These are phyloP conservation scores for Suillus sp. DNA, from an alignment of 768 basidiomycete species.

Conservation along the genomic window DNA sequence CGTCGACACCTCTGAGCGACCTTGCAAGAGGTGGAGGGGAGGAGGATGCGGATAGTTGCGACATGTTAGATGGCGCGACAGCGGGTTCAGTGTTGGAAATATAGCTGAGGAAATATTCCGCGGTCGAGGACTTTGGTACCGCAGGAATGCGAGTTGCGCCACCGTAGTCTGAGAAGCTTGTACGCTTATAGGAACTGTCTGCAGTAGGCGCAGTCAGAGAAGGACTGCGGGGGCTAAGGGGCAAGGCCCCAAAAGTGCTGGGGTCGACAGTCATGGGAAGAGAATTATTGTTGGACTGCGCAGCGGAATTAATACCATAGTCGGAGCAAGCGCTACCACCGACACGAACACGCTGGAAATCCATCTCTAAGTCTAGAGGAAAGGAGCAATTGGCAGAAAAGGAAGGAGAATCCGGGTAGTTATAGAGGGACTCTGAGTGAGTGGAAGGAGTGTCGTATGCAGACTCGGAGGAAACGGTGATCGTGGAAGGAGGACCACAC, in stretches of 20 bases:
- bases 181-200: slow-evolving; percentile 40
- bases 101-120: slow-evolving; percentile 43
- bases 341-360: slow-evolving; percentile 64
- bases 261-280: slow-evolving; percentile 49
- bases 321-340: slow-evolving; percentile 50
- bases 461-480: slow-evolving; percentile 80
- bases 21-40: slow-evolving; percentile 41
- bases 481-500: slow-evolving; percentile 73
- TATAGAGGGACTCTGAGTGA: slow-evolving; percentile 71
- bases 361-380: slow-evolving; percentile 72
- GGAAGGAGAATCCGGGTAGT: slow-evolving; percentile 57
- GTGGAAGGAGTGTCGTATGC: slow-evolving; percentile 69
- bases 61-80: slow-evolving; percentile 58
- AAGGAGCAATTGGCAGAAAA: slow-evolving; percentile 55
- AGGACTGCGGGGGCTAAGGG: slow-evolving; percentile 58
- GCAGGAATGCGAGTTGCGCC: slow-evolving; percentile 49
- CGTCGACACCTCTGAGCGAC: slow-evolving; percentile 42
- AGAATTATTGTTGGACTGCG: slow-evolving; percentile 41
- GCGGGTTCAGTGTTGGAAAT: slow-evolving; percentile 40
- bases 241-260: slow-evolving; percentile 57
- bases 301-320: slow-evolving; percentile 44
- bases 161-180: slow-evolving; percentile 71
- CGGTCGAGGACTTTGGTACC: slow-evolving; percentile 51
- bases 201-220: slow-evolving; percentile 36
- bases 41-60: slow-evolving; percentile 49